Base-by-base conservation (phyloP, 208 protist species). In the Crithidia brevicula region DNA sequence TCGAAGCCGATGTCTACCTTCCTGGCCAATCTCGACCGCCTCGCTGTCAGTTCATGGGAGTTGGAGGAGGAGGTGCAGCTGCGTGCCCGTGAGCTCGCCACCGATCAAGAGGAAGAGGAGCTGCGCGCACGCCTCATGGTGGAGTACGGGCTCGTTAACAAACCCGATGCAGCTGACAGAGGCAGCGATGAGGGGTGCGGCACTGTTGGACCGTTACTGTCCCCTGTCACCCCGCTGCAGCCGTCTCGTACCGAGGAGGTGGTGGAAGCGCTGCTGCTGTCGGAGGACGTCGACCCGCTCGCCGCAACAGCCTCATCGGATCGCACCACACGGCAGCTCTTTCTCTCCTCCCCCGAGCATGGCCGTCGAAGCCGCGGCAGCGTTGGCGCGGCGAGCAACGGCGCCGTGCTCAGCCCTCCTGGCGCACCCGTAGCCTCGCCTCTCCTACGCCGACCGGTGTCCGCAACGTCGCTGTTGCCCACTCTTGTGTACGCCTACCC, bases 1-100 rank as follows among this genome's bases (percentile, higher is more conserved):
- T 79, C 81, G 31, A 86, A 86, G 65, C 84, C 84, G 57, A 71
- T 88, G 25, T 79, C 81, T 13, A 90, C 81, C 9, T 87, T 85
- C 38, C 51, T 90, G 23, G 63, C 78, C 27, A 68, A 74, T 28
- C 45, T 72, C 3, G 43, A 76, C 28, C 77, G 72, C n/a, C 59
- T 87, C 30, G 66, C 53, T 27, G 67, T 67, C 25, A 57, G 58
- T 27, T 74, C 74, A 20, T 82, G 67, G 65, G 47, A 69, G 40
- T 40, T 73, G 52, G 84, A 90, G 52, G 71, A 77, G 63, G 66
- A 77, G 53, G 54, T 88, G 40, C 74, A 82, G 63, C 74, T 88
- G n/a, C 77, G 72, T 22, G 74, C 75, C 11, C 68, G 82, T 4
- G 82, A 88, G 71, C 64, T 88, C 27, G 71, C 78, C 22, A 78